phyloP scores from a whole-genome alignment of 2,329 filamentous ascomycete genomes.

The Reticulascus tulasneorum region DNA sequence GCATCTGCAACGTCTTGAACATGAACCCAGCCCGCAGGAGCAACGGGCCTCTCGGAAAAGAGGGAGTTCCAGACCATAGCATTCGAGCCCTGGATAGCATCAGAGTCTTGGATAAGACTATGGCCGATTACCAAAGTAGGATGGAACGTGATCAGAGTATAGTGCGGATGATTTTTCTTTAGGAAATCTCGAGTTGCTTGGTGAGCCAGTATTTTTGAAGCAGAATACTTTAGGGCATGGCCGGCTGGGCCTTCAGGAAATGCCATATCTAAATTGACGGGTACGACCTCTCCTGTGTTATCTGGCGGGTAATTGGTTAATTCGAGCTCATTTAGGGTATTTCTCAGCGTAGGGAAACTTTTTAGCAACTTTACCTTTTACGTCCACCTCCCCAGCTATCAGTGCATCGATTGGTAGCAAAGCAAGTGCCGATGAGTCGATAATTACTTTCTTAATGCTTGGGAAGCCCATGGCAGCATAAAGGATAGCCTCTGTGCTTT shows the following conservation, averaged over 20 bases:
- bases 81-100: constrained; percentile 1
- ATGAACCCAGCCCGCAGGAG: not conserved
- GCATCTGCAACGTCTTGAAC: constrained; percentile 6
- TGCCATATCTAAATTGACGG: constrained; percentile 1
- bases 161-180: not conserved
- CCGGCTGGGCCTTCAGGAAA: not conserved
- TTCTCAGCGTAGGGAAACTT: too few relatives aligned
- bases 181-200: constrained; percentile 1
- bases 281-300: not conserved
- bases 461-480: not conserved
- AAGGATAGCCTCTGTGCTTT: constrained; percentile 1
- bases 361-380: not conserved
- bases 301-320: not conserved
- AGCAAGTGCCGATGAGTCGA: constrained; percentile 2
- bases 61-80: not conserved
- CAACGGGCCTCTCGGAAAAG: not conserved
- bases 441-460: not conserved
- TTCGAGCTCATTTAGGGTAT: not conserved
- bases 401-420: not conserved
- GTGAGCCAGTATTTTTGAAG: constrained; percentile 7
- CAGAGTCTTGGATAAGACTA: not conserved
- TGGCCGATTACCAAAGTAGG: constrained; percentile 1
- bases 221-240: constrained; percentile 1
- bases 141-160: constrained; percentile 3
- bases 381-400: not conserved